A percentile compares a stretch with the other conserved stretches of the same genome.
Conservation (phyloP, 768 basidiomycete genomes). For the Hysterangium stoloniferum region DNA sequence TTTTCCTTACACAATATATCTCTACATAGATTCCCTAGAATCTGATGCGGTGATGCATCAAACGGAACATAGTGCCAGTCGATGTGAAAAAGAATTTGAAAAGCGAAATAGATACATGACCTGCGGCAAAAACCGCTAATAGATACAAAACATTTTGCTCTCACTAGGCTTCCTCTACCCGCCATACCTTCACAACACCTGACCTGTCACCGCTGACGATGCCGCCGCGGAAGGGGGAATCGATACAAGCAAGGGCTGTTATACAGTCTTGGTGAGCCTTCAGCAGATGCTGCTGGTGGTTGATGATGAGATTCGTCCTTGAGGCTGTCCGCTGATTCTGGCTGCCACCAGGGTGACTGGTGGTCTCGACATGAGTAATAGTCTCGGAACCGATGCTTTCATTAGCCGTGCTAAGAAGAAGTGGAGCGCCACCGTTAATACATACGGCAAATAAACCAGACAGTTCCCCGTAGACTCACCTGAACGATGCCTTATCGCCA, state of each 20-base stretch:
- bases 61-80: no score
- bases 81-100: no score
- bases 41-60: no score
- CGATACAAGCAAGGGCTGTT: constrained; percentile 76
- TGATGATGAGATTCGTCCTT: constrained; percentile 68
- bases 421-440: constrained; percentile 2
- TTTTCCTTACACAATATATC: no score
- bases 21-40: no score
- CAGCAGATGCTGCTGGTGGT: constrained; percentile 78
- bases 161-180: constrained; percentile 43
- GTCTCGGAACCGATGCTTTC: constrained; percentile 35
- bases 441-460: neutral
- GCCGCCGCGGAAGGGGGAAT: constrained; percentile 88
- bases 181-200: constrained; percentile 89
- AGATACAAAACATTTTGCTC: no score
- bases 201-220: constrained; percentile 87
- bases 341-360: constrained; percentile 36
- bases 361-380: constrained; percentile 51
- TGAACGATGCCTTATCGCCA: constrained; percentile 67
- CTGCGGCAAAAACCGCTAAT: no score
- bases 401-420: constrained; percentile 23
- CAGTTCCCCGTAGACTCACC: constrained; percentile 35
- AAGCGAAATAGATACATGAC: no score
- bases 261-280: constrained; percentile 88
- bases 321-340: constrained; percentile 64